Base-by-base conservation (phyloP, 169 alveolate species). In the Plasmodium vivax region DNA sequence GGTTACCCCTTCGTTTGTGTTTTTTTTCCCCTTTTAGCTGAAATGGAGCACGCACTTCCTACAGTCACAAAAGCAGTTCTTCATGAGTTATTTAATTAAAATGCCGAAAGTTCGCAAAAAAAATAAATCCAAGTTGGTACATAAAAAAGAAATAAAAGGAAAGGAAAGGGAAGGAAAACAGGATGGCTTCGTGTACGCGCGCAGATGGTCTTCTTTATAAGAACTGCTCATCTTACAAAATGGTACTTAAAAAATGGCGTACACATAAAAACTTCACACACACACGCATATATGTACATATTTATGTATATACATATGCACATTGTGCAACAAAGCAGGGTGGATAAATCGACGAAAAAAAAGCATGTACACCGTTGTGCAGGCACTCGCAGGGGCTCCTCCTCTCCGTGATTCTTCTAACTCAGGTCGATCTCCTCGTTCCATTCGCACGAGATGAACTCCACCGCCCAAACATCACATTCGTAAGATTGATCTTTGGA, bases 181-280 rank as follows among this genome's bases (percentile, higher is more conserved):
- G 32, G 14, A 36, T 9, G n/a, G n/a, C 19, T 47, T 47, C 1
- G n/a, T 36, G 34, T 77, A 30, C 30, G 23, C 56, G 47, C 23
- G 6, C 47, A n/a, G 41, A 32, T 77, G 32, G 47, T 77, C 56
- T 30, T 30, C 16, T 30, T 30, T 8, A 77, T 77, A 77, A 36
- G 56, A 38, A 77, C 10, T 77, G 62, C 8, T 77, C 84, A 77
- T 77, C 68, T n/a, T 30, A 77, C 56, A 77, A 45, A 32, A 77
- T 36, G 47, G 30, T 34, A 77, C 30, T 77, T 77, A 77, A 38
- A 38, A 36, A 77, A 77, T 36, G 27, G 47, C 41, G 38, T 38
- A 19, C 45, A 74, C 72, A 62, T 27, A 62, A 62, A 62, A 62
- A 62, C 5, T 62, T 19, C 36, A n/a, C 12, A 27, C 12, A 62